Conservation (phyloP, 202 grass and related monocot species). For the Setaria viridis region DNA sequence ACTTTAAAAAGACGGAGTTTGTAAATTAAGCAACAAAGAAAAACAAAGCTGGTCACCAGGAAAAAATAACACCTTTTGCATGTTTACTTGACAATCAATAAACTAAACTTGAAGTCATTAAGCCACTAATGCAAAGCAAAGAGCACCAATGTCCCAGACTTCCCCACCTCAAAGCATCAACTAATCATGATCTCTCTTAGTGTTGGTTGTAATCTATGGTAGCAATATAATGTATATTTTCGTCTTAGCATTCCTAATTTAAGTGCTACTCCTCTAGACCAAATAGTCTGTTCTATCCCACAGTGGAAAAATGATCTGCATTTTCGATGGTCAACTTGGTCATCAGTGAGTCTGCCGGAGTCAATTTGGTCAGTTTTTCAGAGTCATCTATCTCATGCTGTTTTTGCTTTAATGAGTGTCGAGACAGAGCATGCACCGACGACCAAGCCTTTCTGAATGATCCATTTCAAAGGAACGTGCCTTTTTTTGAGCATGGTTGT, state of each 20-base stretch:
- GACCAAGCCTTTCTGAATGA: background rate
- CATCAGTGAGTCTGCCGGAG: too few relatives aligned
- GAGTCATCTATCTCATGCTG: background rate
- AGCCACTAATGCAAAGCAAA: background rate
- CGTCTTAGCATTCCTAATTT: background rate
- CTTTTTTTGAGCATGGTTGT: background rate
- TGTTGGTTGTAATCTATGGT: background rate
- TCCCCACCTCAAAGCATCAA: background rate
- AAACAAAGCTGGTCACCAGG: background rate
- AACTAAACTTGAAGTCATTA: background rate
- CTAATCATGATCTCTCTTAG: background rate
- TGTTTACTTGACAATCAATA: background rate
- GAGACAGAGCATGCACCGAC: background rate
- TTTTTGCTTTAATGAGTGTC: slow-evolving; percentile 7
- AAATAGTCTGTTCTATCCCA: too few relatives aligned
- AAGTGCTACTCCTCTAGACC: too few relatives aligned
- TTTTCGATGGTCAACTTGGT: background rate
- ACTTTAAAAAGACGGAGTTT: slow-evolving; percentile 14
- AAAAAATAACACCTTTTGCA: too few relatives aligned
- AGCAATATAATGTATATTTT: background rate
- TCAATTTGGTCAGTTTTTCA: background rate
- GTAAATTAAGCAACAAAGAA: slow-evolving; percentile 10
- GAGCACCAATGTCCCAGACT: background rate
- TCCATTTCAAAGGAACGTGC: background rate
- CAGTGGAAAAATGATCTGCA: background rate